Evolutionary conservation across 768 basidiomycete species (phyloP).

Genomic region (Dentipellis sp.): DNA sequence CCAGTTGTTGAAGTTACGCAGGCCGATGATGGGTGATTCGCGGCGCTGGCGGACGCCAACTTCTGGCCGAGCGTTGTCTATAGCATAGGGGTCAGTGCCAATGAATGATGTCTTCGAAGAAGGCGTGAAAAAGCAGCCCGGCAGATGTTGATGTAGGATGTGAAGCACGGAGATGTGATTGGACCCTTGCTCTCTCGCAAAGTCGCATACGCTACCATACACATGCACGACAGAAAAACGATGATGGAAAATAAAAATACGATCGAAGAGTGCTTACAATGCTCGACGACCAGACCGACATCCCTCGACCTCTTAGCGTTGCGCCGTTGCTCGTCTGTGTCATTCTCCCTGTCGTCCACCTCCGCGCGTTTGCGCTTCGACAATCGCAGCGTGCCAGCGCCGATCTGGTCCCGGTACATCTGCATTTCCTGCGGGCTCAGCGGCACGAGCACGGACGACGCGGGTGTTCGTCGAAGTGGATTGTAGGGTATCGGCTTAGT

Average conservation of each 20-base stretch:
- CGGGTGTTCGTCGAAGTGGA: constrained; percentile 17
- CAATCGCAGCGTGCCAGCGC: constrained; percentile 24
- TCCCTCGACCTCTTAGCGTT: constrained; percentile 50
- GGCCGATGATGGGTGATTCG: constrained; percentile 90
- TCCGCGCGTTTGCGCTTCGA: constrained; percentile 20
- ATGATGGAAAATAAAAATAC: constrained; percentile 1
- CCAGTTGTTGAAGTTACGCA: constrained; percentile 99
- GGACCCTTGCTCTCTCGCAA: no score
- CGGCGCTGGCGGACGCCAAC: constrained; percentile 78
- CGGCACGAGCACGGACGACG: constrained; percentile 19
- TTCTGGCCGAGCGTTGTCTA: constrained; percentile 91
- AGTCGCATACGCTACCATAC: no score
- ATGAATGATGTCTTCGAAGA: background rate
- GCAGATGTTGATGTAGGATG: no score
- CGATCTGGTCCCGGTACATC: constrained; percentile 20
- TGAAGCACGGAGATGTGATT: no score
- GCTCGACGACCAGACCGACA: constrained; percentile 62
- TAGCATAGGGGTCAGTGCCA: background rate
- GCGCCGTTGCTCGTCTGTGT: constrained; percentile 20
- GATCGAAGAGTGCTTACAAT: constrained; percentile 46
- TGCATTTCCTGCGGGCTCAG: constrained; percentile 10
- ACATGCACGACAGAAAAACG: background rate
- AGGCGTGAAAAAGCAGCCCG: background rate
- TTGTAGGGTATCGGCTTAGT: constrained; percentile 14
- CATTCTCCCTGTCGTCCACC: constrained; percentile 8